Conservation (phyloP, 306 rosid genomes). For the Vigna unguiculata region DNA sequence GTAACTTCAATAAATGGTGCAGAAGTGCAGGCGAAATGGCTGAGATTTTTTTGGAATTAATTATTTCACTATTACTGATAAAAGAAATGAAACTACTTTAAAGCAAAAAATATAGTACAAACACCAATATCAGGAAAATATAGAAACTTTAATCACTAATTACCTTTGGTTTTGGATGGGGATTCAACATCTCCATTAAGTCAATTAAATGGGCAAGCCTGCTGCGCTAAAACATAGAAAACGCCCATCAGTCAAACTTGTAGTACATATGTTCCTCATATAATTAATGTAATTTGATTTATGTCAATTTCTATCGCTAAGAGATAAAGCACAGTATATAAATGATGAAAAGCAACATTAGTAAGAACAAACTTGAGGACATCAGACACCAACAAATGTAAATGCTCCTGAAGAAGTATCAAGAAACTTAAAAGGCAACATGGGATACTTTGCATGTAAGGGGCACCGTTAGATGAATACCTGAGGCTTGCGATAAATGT, state of each 20-base stretch:
- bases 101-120: constrained; percentile 21
- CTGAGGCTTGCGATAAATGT: constrained; percentile 92
- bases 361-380: constrained; percentile 26
- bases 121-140: not conserved
- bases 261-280: constrained; percentile 18
- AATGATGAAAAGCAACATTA: constrained; percentile 20
- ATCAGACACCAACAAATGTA: constrained; percentile 27
- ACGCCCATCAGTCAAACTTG: constrained; percentile 29
- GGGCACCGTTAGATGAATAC: constrained; percentile 52
- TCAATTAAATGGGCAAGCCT: constrained; percentile 92
- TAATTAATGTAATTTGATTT: constrained; percentile 16
- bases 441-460: constrained; percentile 20
- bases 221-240: constrained; percentile 66
- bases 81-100: not conserved
- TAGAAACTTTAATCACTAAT: constrained; percentile 11
- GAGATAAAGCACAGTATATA: constrained; percentile 11
- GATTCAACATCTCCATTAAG: constrained; percentile 93
- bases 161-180: constrained; percentile 94
- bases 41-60: not conserved
- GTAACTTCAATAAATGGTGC: not conserved
- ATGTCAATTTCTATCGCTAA: constrained; percentile 1
- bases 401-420: constrained; percentile 29
- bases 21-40: not conserved
- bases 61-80: too few species aligned
- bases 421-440: constrained; percentile 29